These are phyloP conservation scores for Trebouxia sp. DNA, from an alignment of 139 green algal species.

Conservation along the genomic window DNA sequence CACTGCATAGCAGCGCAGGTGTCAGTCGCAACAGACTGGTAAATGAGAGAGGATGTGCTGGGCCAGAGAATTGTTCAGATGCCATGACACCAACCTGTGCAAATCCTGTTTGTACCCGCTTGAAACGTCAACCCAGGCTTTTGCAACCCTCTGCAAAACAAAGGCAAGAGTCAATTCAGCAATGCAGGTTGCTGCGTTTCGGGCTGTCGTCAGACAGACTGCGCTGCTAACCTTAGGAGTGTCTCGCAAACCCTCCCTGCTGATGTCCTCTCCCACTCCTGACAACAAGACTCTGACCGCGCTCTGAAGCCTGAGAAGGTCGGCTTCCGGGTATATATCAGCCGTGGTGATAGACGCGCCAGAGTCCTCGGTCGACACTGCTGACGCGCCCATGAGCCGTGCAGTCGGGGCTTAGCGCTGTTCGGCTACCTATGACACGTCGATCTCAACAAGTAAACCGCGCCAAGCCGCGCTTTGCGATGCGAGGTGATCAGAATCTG, in stretches of 20 bases:
- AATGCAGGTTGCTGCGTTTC: not conserved
- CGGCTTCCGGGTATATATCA: not conserved
- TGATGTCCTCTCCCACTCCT: conserved; percentile 79
- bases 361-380: conserved; percentile 11
- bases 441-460: too few species aligned
- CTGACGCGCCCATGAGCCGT: conserved; percentile 1
- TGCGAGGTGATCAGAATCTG: too few species aligned
- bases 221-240: conserved; percentile 79
- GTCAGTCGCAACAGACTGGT: not conserved
- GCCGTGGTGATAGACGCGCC: not conserved
- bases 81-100: conserved; percentile 42
- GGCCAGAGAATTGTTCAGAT: not conserved
- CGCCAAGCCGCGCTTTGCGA: too few species aligned
- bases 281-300: conserved; percentile 68
- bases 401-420: not conserved
- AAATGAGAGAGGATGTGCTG: not conserved
- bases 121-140: conserved; percentile 84
- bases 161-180: not conserved
- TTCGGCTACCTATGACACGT: not conserved
- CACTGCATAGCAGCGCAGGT: conserved; percentile 45
- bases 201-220: not conserved
- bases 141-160: conserved; percentile 84
- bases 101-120: conserved; percentile 60
- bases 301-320: conserved; percentile 35
- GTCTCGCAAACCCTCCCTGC: conserved; percentile 78